Conservation (phyloP, 768 basidiomycete genomes). For the Leccinellum rugosiceps region DNA sequence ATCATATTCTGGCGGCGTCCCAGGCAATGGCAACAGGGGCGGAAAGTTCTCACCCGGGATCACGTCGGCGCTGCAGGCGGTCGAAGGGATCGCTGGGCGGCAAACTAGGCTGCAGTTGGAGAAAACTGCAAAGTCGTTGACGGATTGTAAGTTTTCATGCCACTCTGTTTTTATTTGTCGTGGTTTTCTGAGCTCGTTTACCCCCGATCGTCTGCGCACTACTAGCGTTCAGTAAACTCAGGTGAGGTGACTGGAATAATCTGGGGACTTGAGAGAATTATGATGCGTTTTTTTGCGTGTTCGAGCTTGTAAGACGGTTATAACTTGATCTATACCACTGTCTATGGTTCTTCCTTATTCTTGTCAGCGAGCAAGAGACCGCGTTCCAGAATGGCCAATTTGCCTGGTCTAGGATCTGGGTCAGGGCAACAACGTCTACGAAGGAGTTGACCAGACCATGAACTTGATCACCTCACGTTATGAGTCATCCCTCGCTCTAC, state of each 20-base stretch:
- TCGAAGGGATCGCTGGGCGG: conserved; percentile 56
- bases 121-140: conserved; percentile 41
- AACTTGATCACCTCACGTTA: too few relatives aligned
- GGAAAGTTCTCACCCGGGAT: conserved; percentile 22
- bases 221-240: conserved; percentile 9
- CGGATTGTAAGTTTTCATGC: conserved; percentile 45
- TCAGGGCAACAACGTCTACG: too few relatives aligned
- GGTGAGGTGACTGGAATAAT: neutral
- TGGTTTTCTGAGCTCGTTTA: neutral
- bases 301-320: too few relatives aligned
- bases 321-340: neutral
- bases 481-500: too few relatives aligned
- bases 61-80: conserved; percentile 40
- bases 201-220: too few relatives aligned
- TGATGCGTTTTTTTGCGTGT: neutral
- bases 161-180: neutral
- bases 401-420: too few relatives aligned
- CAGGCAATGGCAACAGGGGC: neutral
- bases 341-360: neutral
- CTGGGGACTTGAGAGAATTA: neutral
- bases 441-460: too few relatives aligned
- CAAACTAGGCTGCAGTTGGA: conserved; percentile 50
- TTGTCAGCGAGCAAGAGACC: neutral
- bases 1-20: neutral
- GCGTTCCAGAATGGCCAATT: neutral